phyloP scores from a whole-genome alignment of 441 rosid species.

The Pelargonium cotyledonis region DNA sequence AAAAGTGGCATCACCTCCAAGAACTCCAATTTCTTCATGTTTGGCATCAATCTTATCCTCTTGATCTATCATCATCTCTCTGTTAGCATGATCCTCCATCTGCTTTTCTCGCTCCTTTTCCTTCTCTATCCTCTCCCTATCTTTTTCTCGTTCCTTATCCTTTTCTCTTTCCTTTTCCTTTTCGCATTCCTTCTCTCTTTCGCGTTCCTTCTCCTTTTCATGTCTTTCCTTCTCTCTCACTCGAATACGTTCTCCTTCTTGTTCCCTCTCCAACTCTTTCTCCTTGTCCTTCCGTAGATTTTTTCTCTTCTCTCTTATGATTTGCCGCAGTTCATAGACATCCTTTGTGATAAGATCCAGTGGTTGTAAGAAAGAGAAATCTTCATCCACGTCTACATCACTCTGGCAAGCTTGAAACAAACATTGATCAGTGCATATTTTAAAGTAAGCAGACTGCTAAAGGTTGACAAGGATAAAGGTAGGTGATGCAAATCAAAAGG shows the following conservation, averaged over 20 bases:
- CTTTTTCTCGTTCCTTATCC: constrained; percentile 19
- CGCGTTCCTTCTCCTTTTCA: constrained; percentile 48
- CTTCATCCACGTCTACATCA: constrained; percentile 80
- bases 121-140: constrained; percentile 29
- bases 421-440: constrained; percentile 26
- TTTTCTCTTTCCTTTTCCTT: constrained; percentile 19
- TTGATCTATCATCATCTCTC: constrained; percentile 48
- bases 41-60: constrained; percentile 41
- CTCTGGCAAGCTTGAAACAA: constrained; percentile 48
- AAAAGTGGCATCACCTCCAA: constrained; percentile 38
- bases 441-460: constrained; percentile 10
- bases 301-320: constrained; percentile 73
- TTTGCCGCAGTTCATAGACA: constrained; percentile 64
- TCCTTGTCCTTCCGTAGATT: constrained; percentile 47
- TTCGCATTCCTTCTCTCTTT: constrained; percentile 28
- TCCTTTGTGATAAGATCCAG: constrained; percentile 92
- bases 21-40: constrained; percentile 52
- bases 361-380: constrained; percentile 93
- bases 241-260: constrained; percentile 37
- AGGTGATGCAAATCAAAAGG: constrained; percentile 15
- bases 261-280: constrained; percentile 38
- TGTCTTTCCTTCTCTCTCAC: constrained; percentile 54
- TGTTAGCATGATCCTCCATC: constrained; percentile 40
- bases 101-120: constrained; percentile 51
- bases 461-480: no score